These are phyloP conservation scores for Elsinoe fawcettii DNA, from an alignment of 2,329 filamentous ascomycete species.

Conservation along the genomic window DNA sequence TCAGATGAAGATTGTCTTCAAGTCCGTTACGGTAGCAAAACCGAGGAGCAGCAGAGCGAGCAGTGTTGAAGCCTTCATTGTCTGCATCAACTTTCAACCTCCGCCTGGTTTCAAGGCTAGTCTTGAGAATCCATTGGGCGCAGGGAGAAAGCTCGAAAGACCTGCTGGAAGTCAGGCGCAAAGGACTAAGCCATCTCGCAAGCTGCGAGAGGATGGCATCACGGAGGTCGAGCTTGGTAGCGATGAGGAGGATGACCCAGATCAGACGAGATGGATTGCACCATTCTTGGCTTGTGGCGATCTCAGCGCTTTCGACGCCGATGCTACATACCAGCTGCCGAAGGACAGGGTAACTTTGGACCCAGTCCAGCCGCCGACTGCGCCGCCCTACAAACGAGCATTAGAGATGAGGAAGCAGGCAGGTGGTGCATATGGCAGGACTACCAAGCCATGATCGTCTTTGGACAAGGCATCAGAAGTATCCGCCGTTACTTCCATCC, in stretches of 20 bases:
- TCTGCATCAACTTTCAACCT: constrained; percentile 82
- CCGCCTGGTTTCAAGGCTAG: constrained; percentile 68
- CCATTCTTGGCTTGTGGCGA: constrained; percentile 97
- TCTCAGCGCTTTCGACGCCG: constrained; percentile 86
- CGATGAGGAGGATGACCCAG: constrained; percentile 33
- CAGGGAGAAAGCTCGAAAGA: constrained; percentile 47
- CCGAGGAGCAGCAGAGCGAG: constrained; percentile 90
- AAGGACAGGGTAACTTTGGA: constrained; percentile 80
- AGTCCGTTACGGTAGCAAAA: constrained; percentile 82
- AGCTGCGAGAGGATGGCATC: constrained; percentile 39
- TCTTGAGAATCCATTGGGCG: constrained; percentile 65
- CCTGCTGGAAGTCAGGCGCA: constrained; percentile 11
- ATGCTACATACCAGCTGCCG: constrained; percentile 86
- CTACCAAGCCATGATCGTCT: constrained; percentile 34
- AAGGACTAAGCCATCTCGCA: constrained; percentile 24
- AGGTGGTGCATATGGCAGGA: constrained; percentile 72
- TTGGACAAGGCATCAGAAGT: neutral
- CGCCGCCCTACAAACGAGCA: constrained; percentile 87
- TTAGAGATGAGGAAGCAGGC: constrained; percentile 71
- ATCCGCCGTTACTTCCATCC: no score
- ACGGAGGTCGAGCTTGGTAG: constrained; percentile 41
- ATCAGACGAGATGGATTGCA: constrained; percentile 70
- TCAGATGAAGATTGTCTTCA: constrained; percentile 86
- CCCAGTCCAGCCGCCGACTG: constrained; percentile 89
- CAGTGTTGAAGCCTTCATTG: constrained; percentile 93